phyloP scores from a whole-genome alignment of 1,284 basidiomycete species.

The Trichosporon asahii region DNA sequence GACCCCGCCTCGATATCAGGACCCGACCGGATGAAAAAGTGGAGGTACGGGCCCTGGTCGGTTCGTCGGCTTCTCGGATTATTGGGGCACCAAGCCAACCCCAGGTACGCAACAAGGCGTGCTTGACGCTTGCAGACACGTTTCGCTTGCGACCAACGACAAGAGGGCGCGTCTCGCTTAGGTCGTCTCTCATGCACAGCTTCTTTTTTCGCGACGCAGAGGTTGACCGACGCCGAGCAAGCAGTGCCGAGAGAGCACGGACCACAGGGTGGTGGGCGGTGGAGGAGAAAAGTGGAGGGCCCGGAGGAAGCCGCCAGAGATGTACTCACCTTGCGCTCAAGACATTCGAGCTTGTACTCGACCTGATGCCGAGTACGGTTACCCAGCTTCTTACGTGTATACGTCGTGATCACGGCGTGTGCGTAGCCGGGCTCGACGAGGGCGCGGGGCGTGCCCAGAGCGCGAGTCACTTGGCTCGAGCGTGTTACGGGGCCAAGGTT shows the following conservation, averaged over 20 bases:
- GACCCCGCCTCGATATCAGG: not conserved
- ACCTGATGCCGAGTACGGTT: slow-evolving; percentile 20
- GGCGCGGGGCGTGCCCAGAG: slow-evolving; percentile 21
- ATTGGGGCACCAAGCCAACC: not conserved
- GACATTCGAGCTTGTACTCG: slow-evolving; percentile 31
- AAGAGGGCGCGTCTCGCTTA: not conserved
- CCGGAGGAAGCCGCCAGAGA: not conserved
- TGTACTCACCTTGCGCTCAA: slow-evolving; percentile 37
- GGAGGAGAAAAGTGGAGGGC: not conserved
- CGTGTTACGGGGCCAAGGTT: slow-evolving; percentile 4
- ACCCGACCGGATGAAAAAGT: not conserved
- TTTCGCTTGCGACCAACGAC: not conserved
- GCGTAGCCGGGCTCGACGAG: slow-evolving; percentile 22
- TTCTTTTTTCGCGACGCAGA: too few species aligned
- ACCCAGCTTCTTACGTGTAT: slow-evolving; percentile 11
- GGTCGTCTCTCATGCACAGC: too few species aligned
- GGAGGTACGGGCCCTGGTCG: not conserved
- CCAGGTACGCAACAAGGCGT: not conserved
- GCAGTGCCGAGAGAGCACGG: not conserved
- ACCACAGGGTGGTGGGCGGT: not conserved
- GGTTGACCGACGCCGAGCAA: too few species aligned
- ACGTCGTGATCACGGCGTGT: slow-evolving; percentile 19
- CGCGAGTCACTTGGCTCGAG: not conserved
- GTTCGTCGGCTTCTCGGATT: not conserved
- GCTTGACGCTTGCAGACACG: not conserved